phyloP scores from a whole-genome alignment of 768 basidiomycete species.

The Imleria badia region DNA sequence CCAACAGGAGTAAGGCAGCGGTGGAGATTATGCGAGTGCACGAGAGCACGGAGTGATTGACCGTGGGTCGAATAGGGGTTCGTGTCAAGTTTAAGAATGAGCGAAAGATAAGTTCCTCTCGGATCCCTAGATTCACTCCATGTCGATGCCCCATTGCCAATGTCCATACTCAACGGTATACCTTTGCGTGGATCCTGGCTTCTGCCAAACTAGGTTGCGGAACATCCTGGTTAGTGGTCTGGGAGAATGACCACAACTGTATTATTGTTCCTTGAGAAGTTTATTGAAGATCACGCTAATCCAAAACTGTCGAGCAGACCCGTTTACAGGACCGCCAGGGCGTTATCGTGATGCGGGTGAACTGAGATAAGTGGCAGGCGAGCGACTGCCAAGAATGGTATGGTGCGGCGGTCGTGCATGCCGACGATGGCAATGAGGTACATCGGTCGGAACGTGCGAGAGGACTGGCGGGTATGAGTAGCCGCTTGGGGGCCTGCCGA shows the following conservation, averaged over 20 bases:
- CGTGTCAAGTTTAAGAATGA: neutral
- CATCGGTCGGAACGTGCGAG: slow-evolving; percentile 3
- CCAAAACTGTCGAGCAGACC: neutral
- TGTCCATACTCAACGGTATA: neutral
- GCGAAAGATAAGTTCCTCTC: neutral
- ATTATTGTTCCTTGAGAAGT: neutral
- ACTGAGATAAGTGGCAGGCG: neutral
- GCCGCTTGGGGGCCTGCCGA: slow-evolving; percentile 10
- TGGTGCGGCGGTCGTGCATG: neutral
- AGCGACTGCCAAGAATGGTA: neutral
- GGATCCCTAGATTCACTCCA: neutral
- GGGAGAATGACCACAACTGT: neutral
- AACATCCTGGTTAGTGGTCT: neutral
- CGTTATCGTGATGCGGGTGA: neutral
- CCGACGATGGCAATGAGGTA: slow-evolving; percentile 5
- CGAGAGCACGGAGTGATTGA: no score
- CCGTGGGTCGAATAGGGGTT: neutral
- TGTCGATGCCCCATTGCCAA: no score
- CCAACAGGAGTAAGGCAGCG: no score
- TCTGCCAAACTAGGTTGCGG: neutral
- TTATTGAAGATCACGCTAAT: neutral
- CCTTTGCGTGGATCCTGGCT: neutral
- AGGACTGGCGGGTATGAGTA: slow-evolving; percentile 9
- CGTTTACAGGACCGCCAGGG: no score
- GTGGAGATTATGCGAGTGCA: no score